Evolutionary conservation across 2,329 filamentous ascomycete species (phyloP), one percentile per base, ranked within the genome.

Genomic region (Phyllosticta citribraziliensis): DNA sequence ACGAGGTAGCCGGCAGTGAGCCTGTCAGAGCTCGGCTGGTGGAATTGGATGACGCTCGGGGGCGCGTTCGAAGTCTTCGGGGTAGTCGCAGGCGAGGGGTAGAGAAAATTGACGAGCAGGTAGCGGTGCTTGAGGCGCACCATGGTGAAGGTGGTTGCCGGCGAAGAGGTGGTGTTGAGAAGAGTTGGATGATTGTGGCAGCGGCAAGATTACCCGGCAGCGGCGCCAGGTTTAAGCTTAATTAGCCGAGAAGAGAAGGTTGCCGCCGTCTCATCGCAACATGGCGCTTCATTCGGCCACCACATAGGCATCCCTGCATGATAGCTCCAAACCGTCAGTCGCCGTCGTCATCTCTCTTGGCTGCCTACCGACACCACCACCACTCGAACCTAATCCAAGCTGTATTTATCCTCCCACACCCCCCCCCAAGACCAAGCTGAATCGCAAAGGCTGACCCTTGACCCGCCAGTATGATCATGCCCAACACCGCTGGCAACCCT

Each of bases 51-150:
- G 62, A 88, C 79, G 54, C 77, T 84, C 73, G 70, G 88, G 73
- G 69, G 81, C 67, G 66, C 75, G 35, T 67, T 66, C 54, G 66
- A 67, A n/a, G 17, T n/a, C 17, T n/a, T 47, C 56, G 62, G 72
- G 70, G 64, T 63, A 27, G 60, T 63, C 10, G 78, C 65, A 12
- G 83, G 77, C 6, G 85, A 81, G 0, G 92, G 91, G 69, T 97
- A 97, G 55, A 97, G 81, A 66, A 97, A 91, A 72, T 96, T 90
- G 64, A 97, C 84, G n/a, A 97, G 85, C 19, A 99, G 83, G 74
- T 99, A 99, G 69, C 94, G 87, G 75, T 96, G 88, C 76, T 99
- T 99, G 67, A 97, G 84, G 71, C 94, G 90, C 63, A 99, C 94
- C 94, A 99, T 97, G n/a, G 27, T 14, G 19, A 56, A 24, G n/a